Conservation (phyloP, 2,329 filamentous ascomycete genomes). For the Aspergillus phoenicis region DNA sequence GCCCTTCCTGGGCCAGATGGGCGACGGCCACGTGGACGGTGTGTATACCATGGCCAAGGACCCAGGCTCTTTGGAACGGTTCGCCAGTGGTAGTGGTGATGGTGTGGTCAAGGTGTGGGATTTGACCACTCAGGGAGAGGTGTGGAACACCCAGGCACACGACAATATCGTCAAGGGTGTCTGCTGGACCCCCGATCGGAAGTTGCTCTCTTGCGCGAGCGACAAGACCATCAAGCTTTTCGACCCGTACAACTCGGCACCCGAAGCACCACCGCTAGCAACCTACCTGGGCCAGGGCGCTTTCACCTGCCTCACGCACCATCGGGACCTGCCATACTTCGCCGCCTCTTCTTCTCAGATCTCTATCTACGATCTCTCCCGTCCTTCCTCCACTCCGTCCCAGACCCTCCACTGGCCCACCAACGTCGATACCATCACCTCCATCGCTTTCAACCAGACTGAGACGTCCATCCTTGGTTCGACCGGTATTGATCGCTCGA, state of each 20-base stretch:
- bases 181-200: constrained; percentile 83
- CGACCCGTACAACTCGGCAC: constrained; percentile 77
- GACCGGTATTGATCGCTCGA: constrained; percentile 77
- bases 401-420: constrained; percentile 88
- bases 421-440: constrained; percentile 84
- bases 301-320: constrained; percentile 82
- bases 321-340: constrained; percentile 76
- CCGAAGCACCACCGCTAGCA: constrained; percentile 70
- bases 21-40: constrained; percentile 88
- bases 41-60: constrained; percentile 81
- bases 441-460: constrained; percentile 86
- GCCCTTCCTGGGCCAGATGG: constrained; percentile 83
- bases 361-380: constrained; percentile 83
- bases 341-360: constrained; percentile 75
- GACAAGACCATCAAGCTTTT: constrained; percentile 89
- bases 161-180: constrained; percentile 92
- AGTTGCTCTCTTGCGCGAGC: constrained; percentile 81
- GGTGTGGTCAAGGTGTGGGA: constrained; percentile 95
- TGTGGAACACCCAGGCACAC: constrained; percentile 80
- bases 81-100: constrained; percentile 85
- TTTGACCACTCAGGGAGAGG: constrained; percentile 69
- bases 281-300: constrained; percentile 83
- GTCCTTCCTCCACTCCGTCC: constrained; percentile 73
- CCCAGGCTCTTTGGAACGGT: constrained; percentile 69
- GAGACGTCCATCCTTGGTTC: constrained; percentile 91